Evolutionary conservation across 768 basidiomycete genomes (phyloP).

Genomic region (Sarcomyxa edulis): DNA sequence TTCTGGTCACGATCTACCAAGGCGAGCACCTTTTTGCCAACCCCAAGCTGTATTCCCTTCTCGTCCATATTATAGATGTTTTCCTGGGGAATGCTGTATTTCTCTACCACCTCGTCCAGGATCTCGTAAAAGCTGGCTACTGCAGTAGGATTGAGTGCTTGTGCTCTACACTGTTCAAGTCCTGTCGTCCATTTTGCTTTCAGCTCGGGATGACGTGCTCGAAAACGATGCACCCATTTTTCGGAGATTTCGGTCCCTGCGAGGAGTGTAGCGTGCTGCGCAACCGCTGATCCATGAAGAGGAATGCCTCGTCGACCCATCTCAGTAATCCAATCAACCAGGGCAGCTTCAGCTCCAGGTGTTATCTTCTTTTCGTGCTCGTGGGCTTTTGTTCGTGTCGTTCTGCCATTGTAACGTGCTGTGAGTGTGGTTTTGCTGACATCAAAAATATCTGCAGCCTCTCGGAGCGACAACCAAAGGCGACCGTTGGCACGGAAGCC

Average conservation of each 20-base stretch:
- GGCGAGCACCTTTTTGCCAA: slow-evolving; percentile 10
- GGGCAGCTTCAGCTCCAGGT: too few relatives aligned
- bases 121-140: slow-evolving; percentile 21
- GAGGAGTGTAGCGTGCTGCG: too few relatives aligned
- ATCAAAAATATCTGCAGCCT: slow-evolving; percentile 4
- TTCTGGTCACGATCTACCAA: slow-evolving; percentile 16
- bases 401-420: too few relatives aligned
- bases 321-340: too few relatives aligned
- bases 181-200: slow-evolving; percentile 12
- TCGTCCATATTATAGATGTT: slow-evolving; percentile 28
- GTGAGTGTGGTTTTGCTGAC: too few relatives aligned
- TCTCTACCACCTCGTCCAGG: slow-evolving; percentile 13
- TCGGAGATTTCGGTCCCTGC: too few relatives aligned
- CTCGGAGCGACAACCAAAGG: slow-evolving; percentile 2
- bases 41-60: slow-evolving; percentile 23
- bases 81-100: slow-evolving; percentile 17
- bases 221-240: slow-evolving; percentile 4
- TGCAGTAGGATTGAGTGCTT: slow-evolving; percentile 24
- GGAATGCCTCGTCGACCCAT: too few relatives aligned
- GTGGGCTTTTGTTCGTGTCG: too few relatives aligned
- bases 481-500: slow-evolving; percentile 2
- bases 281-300: too few relatives aligned
- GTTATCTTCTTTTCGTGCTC: too few relatives aligned
- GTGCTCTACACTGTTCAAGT: slow-evolving; percentile 12
- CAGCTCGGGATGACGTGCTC: slow-evolving; percentile 13